Percentiles rank a stretch among this genome's conserved stretches.
Evolutionary conservation across 805 yeast species (phyloP).

Genomic region (Myxozyma vanderwaltii): DNA sequence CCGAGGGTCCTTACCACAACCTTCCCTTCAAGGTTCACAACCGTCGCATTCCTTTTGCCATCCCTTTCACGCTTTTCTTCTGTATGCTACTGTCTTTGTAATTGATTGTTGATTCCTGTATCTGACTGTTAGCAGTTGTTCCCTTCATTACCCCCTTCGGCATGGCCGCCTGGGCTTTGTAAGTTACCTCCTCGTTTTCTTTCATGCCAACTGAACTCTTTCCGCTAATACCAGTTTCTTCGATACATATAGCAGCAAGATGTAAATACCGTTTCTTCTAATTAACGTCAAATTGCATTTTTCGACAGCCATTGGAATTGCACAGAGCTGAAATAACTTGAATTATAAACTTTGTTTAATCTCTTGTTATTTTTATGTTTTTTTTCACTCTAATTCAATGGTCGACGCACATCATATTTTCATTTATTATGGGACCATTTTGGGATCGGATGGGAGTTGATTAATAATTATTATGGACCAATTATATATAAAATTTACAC

Average conservation of each 20-base stretch:
- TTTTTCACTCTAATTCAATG: not conserved
- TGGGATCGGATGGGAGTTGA: too few relatives aligned
- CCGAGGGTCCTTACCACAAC: constrained; percentile 87
- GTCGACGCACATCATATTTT: not conserved
- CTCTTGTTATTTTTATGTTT: not conserved
- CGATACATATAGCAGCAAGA: constrained; percentile 20
- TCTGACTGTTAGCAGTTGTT: constrained; percentile 14
- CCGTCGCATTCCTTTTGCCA: constrained; percentile 57
- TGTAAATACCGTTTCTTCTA: constrained; percentile 4
- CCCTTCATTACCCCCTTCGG: constrained; percentile 34
- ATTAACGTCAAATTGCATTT: constrained; percentile 3
- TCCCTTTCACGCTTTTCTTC: constrained; percentile 28
- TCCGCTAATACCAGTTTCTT: constrained; percentile 5
- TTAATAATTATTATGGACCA: too few relatives aligned
- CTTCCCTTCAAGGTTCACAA: constrained; percentile 91
- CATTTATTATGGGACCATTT: too few relatives aligned
- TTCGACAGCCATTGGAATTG: not conserved
- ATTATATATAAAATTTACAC: too few relatives aligned
- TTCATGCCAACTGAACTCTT: not conserved
- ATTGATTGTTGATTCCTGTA: too few relatives aligned
- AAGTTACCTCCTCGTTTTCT: constrained; percentile 7
- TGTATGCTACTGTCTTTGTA: too few relatives aligned
- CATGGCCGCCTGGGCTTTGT: constrained; percentile 33
- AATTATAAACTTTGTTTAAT: too few relatives aligned
- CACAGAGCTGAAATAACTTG: not conserved